Percentiles rank a stretch among this genome's conserved stretches.
These are phyloP conservation scores for Dalbergia cochinchinensis DNA, from an alignment of 306 rosid species.

Conservation along the genomic window DNA sequence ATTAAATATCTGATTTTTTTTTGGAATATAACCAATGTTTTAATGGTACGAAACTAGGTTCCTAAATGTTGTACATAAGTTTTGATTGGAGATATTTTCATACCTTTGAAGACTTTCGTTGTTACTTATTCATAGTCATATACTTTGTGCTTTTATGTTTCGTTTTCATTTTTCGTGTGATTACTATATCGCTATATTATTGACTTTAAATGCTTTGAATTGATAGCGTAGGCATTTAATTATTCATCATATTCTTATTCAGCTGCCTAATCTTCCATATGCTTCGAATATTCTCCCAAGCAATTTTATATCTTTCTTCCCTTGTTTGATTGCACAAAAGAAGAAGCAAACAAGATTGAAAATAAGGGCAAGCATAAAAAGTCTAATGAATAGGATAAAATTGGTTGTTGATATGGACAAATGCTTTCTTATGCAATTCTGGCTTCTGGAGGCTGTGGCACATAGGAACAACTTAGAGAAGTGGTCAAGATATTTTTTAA, in stretches of 20 bases:
- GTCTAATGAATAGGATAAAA: slow-evolving; percentile 1
- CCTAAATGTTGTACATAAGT: neutral
- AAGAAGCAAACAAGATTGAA: neutral
- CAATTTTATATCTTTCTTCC: neutral
- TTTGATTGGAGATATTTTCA: neutral
- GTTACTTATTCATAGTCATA: neutral
- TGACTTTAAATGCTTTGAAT: neutral
- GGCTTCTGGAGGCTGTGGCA: slow-evolving; percentile 33
- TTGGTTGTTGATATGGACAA: slow-evolving; percentile 32
- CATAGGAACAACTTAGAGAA: slow-evolving; percentile 8
- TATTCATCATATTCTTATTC: slow-evolving; percentile 3
- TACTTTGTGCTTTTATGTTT: too few species aligned
- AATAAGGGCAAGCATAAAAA: slow-evolving; percentile 25
- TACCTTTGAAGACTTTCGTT: neutral
- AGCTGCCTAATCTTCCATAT: slow-evolving; percentile 29
- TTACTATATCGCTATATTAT: neutral
- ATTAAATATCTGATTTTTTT: neutral
- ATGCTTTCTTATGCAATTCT: slow-evolving; percentile 42
- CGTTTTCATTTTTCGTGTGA: neutral
- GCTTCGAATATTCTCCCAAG: slow-evolving; percentile 43
- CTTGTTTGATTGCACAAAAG: slow-evolving; percentile 33
- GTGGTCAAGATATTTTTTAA: slow-evolving; percentile 14
- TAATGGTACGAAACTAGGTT: neutral
- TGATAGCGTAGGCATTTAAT: neutral
- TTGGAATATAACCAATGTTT: too few species aligned